Evolutionary conservation across 179 eudicot genomes (phyloP).

Genomic region (Beta corolliflora): DNA sequence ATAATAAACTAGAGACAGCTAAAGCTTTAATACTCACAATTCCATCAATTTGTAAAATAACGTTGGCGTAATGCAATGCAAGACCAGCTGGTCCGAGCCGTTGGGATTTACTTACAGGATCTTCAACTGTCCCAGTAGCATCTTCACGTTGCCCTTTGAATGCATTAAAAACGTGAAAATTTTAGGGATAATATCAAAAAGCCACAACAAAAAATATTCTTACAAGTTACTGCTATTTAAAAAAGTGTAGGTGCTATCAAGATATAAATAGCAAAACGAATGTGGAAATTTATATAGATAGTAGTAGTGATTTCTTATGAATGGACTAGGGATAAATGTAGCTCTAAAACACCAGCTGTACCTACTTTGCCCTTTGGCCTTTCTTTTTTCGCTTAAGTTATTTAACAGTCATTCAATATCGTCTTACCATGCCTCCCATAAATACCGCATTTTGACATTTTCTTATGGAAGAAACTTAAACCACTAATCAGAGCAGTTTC

Average conservation of each 20-base stretch:
- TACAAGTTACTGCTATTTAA: not conserved
- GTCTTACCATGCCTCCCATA: not conserved
- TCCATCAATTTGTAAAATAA: constrained; percentile 81
- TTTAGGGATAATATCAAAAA: not conserved
- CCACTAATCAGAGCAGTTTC: not conserved
- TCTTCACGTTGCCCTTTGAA: constrained; percentile 46
- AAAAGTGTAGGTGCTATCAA: not conserved
- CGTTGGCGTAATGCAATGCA: constrained; percentile 87
- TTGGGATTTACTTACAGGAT: constrained; percentile 38
- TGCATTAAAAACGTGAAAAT: not conserved
- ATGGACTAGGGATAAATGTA: not conserved
- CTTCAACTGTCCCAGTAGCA: constrained; percentile 48
- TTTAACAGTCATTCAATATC: not conserved
- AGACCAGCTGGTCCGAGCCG: constrained; percentile 91
- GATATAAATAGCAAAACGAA: not conserved
- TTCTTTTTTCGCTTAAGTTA: not conserved
- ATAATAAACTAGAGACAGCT: not conserved
- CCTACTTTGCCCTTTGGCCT: not conserved
- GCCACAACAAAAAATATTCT: not conserved
- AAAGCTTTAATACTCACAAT: constrained; percentile 55
- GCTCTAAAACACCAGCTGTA: not conserved
- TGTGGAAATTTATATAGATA: not conserved
- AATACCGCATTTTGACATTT: not conserved
- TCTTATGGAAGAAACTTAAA: not conserved
- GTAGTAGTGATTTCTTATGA: not conserved